Evolutionary conservation across 495 filamentous ascomycete species (phyloP), one percentile per base, ranked within the genome.

Genomic region (Usnea hakonensis): DNA sequence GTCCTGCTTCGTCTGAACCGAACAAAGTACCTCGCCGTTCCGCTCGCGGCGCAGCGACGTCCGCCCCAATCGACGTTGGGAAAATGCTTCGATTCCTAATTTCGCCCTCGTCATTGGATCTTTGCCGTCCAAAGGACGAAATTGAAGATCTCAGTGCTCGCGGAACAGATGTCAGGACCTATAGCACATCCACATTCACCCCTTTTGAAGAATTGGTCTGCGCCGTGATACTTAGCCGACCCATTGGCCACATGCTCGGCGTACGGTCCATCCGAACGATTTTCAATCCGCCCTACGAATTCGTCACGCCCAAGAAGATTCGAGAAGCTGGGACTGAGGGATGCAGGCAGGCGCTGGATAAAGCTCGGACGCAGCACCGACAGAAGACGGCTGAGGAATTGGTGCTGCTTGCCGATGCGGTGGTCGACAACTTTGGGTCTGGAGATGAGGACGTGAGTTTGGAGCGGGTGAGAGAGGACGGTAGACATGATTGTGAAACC

Each of bases 201-300:
- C 69, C 73, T 2, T 73, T 72, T 55, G 70, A 75, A 65, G 71
- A 75, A 33, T 61, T 75, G 1, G 61, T 73, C 17, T 67, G 65
- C 50, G 73, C 73, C 16, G 56, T 70, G 19, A 68, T 75, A 28
- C 65, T 75, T 2, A 71, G 70, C 41, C 65, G 71, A 23, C 72
- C 73, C 5, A 72, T 73, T 35, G 65, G 68, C 23, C 73, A 75
- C 53, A 65, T 64, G 40, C 65, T 73, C 10, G 72, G 73, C 13
- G 55, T 73, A 30, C 61, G 72, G 17, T 67, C 70, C 3, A 75
- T 75, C 43, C 61, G 72, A 26, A 75, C 72, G 6, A 58, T 75
- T 35, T 69, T 73, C 58, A 75, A 75, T 58, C 55, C 63, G n/a
- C 72, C 72, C 0, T 69, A 72, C 57, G 57, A 66, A 35, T 64